phyloP scores from a whole-genome alignment of 2,329 filamentous ascomycete genomes.

The Aspergillus novoparasiticus region DNA sequence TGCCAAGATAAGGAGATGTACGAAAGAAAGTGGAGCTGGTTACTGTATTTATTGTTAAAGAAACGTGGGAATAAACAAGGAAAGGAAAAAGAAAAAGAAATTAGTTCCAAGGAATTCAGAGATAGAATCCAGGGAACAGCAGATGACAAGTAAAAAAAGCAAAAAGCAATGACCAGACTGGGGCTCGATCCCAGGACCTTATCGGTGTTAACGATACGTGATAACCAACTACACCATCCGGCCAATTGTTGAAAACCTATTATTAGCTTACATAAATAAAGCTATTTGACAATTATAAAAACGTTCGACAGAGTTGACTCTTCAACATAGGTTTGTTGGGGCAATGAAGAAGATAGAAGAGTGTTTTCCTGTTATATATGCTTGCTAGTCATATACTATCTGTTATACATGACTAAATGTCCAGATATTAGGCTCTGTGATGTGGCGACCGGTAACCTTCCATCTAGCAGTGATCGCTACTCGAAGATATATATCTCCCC shows the following conservation, averaged over 20 bases:
- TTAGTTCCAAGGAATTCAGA: no score
- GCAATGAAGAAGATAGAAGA: neutral
- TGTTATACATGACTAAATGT: neutral
- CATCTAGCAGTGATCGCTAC: neutral
- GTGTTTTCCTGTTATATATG: neutral
- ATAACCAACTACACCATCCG: slow-evolving; percentile 36
- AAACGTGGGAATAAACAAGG: neutral
- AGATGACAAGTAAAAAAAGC: neutral
- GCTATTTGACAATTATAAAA: rapidly evolving
- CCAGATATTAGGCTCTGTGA: neutral
- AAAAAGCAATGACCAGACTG: slow-evolving; percentile 6
- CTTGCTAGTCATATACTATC: neutral
- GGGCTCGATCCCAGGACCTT: slow-evolving; percentile 6
- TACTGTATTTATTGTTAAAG: neutral
- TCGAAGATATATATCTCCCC: neutral
- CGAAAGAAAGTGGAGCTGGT: no score
- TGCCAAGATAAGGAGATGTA: neutral
- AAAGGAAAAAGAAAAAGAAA: neutral
- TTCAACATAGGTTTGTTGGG: neutral
- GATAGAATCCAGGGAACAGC: neutral
- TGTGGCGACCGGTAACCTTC: neutral
- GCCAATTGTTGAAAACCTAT: slow-evolving; percentile 13
- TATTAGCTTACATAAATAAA: rapidly evolving
- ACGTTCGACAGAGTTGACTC: rapidly evolving
- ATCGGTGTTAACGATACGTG: neutral